Percentiles rank a stretch among this genome's conserved stretches.
These are phyloP conservation scores for Simplicillium aogashimaense DNA, from an alignment of 2,329 filamentous ascomycete species.

Conservation along the genomic window DNA sequence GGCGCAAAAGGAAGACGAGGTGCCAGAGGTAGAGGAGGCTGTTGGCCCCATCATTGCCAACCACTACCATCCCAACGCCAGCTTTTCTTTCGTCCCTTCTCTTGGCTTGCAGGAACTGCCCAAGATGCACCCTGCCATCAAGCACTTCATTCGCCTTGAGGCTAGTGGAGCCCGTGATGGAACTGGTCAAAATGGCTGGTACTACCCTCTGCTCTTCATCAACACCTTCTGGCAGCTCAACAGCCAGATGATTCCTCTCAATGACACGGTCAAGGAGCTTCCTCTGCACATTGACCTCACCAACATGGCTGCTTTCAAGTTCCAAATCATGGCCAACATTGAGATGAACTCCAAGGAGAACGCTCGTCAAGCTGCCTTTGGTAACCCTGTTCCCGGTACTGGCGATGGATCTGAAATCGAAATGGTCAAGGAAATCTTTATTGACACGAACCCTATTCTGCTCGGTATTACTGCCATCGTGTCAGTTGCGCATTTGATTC, in stretches of 20 bases:
- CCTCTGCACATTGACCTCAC: conserved; percentile 76
- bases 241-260: conserved; percentile 83
- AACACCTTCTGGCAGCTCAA: conserved; percentile 98
- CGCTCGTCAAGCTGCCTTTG: conserved; percentile 66
- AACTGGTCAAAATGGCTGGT: conserved; percentile 85
- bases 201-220: conserved; percentile 78
- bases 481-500: conserved; percentile 82
- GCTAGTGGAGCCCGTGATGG: conserved; percentile 71
- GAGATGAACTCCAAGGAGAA: conserved; percentile 83
- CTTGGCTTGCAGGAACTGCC: conserved; percentile 60
- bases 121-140: conserved; percentile 60
- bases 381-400: conserved; percentile 59
- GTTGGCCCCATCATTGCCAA: conserved; percentile 64
- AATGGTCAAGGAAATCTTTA: conserved; percentile 89
- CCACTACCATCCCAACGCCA: conserved; percentile 94
- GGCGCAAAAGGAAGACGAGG: conserved; percentile 28
- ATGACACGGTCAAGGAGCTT: conserved; percentile 74
- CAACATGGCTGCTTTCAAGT: conserved; percentile 83
- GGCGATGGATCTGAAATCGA: conserved; percentile 92
- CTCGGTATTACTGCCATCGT: conserved; percentile 77
- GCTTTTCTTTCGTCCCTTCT: conserved; percentile 76
- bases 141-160: conserved; percentile 73
- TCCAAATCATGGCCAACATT: conserved; percentile 71
- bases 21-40: conserved; percentile 41
- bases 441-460: conserved; percentile 90